These are phyloP conservation scores for Galerina marginata DNA, from an alignment of 768 basidiomycete species.

Conservation along the genomic window DNA sequence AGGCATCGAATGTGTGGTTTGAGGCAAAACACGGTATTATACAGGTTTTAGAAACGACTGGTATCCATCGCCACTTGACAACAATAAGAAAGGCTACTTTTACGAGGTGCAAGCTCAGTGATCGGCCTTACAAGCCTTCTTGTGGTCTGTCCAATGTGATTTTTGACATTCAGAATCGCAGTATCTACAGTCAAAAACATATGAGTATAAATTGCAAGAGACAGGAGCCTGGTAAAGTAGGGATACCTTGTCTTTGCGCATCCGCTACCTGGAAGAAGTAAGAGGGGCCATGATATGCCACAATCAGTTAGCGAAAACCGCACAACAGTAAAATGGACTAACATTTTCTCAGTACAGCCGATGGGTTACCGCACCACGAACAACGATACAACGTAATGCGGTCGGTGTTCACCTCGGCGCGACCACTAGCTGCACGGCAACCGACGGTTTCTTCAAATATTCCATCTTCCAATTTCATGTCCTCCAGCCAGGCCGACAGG, in stretches of 20 bases:
- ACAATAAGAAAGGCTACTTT: too few relatives aligned
- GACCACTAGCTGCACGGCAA: constrained; percentile 31
- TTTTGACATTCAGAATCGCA: constrained; percentile 33
- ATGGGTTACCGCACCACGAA: constrained; percentile 70
- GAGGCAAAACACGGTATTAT: too few relatives aligned
- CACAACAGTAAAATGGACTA: background rate
- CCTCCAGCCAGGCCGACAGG: constrained; percentile 61
- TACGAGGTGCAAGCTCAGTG: too few relatives aligned
- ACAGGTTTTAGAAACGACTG: too few relatives aligned
- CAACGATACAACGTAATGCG: constrained; percentile 61
- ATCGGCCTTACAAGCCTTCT: constrained; percentile 24
- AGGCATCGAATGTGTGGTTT: too few relatives aligned
- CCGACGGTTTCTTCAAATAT: constrained; percentile 26
- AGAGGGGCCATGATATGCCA: background rate
- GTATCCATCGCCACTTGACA: too few relatives aligned
- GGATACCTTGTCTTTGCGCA: constrained; percentile 29
- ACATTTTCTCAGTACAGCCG: constrained; percentile 32
- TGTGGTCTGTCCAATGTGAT: constrained; percentile 28
- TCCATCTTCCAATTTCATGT: constrained; percentile 46
- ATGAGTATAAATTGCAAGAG: background rate
- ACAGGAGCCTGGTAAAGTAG: background rate
- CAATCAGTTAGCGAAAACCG: background rate
- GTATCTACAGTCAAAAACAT: constrained; percentile 10
- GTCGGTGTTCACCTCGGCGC: constrained; percentile 53
- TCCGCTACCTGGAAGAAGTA: constrained; percentile 24